Base-by-base conservation (phyloP, 495 filamentous ascomycete genomes). In the Amphirosellinia nigrospora region DNA sequence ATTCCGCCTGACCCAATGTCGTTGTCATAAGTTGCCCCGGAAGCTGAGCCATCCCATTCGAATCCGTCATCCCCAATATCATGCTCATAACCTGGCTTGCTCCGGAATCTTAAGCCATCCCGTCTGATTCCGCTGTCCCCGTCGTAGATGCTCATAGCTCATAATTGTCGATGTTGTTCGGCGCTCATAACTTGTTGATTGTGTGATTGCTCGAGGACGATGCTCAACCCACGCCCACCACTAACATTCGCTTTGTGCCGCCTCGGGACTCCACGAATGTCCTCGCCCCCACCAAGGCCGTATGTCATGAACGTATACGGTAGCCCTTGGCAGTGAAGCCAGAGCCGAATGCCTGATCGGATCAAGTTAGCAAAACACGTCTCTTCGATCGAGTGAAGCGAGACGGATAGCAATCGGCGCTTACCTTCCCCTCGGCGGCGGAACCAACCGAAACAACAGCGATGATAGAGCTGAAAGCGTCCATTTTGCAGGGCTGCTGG, bases 401-500 rank as follows among this genome's bases (percentile, higher is more conserved):
- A 39, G 36, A 28, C 9, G 32, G 32, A 55, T 4, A 32, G 8
- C 5, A 41, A 32, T 21, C 16, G 0, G 19, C 43, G 34, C 69
- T 71, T 66, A 71, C 69, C 69, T 66, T 71, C 62, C 62, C 60
- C 62, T 66, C 6, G 43, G 69, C 52, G n/a, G 53, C 52, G 38
- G 68, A 48, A n/a, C 52, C 52, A 43, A 52, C 69, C 41, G 53
- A 71, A n/a, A 39, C 62, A 61, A 53, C 62, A 61, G 62, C 55
- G 43, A 66, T 26, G 34, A 39, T 23, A 58, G 68, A 56, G 60
- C 30, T 16, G 48, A 58, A 36, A 66, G 69, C 62, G 46, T 71
- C 69, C 69, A 71, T 71, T 50, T 71, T 66, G 32, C 23, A 13
- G 26, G 50, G 55, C 62, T 66, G 69, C 61, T 34, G 34, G 41